Evolutionary conservation across 768 basidiomycete genomes (phyloP).

Genomic region (Boletales sp.): DNA sequence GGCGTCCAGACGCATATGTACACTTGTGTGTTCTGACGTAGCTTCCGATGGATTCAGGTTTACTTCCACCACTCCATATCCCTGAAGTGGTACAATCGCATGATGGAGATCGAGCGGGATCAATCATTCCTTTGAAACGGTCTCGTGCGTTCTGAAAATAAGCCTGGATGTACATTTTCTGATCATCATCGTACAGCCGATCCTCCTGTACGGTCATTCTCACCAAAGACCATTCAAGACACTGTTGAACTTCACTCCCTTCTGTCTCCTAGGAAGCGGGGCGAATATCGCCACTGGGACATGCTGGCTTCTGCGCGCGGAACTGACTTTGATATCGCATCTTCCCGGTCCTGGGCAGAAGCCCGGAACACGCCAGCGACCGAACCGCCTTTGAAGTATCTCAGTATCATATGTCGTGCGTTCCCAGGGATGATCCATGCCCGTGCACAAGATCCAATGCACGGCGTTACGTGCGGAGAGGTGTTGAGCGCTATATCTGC

Average conservation of each 20-base stretch:
- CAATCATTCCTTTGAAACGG: no score
- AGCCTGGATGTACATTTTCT: no score
- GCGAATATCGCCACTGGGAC: slow-evolving; percentile 64
- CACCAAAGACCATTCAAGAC: slow-evolving; percentile 46
- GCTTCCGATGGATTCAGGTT: no score
- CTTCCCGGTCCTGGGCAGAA: slow-evolving; percentile 57
- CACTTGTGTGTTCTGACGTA: no score
- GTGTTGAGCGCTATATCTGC: slow-evolving; percentile 52
- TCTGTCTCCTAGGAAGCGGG: slow-evolving; percentile 39
- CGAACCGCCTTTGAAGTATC: slow-evolving; percentile 48
- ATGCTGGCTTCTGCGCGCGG: slow-evolving; percentile 61
- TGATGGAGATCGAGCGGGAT: no score
- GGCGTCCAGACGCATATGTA: no score
- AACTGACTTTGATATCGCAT: slow-evolving; percentile 44
- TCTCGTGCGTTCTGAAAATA: no score
- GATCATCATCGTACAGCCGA: slow-evolving; percentile 43
- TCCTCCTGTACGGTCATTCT: slow-evolving; percentile 58
- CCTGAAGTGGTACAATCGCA: no score
- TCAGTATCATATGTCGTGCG: slow-evolving; percentile 50
- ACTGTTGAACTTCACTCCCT: slow-evolving; percentile 56
- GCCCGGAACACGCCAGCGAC: slow-evolving; percentile 68
- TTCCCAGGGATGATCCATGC: slow-evolving; percentile 57
- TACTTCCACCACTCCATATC: no score
- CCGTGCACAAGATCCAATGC: slow-evolving; percentile 36
- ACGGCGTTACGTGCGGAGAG: slow-evolving; percentile 67